phyloP scores from a whole-genome alignment of 2,329 filamentous ascomycete species.

The Verruconis gallopava region DNA sequence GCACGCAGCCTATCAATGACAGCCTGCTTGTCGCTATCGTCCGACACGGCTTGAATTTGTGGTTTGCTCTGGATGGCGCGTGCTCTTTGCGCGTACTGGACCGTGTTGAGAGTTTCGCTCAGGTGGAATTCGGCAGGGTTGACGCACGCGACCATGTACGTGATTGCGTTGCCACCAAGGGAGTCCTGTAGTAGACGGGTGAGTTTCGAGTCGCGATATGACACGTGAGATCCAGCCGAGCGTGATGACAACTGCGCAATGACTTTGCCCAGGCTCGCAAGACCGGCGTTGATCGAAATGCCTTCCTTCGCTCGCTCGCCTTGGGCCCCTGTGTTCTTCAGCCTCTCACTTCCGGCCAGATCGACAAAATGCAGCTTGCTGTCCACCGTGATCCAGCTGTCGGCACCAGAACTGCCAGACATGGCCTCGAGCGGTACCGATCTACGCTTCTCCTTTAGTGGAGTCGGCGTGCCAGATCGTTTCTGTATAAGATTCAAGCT shows the following conservation, averaged over 20 bases:
- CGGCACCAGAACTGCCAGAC: slow-evolving; percentile 33
- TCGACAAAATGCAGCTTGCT: slow-evolving; percentile 99
- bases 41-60: slow-evolving; percentile 76
- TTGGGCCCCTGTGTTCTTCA: slow-evolving; percentile 94
- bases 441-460: slow-evolving; percentile 64
- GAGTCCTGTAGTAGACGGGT: slow-evolving; percentile 93
- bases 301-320: slow-evolving; percentile 90
- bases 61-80: slow-evolving; percentile 96
- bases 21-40: slow-evolving; percentile 88
- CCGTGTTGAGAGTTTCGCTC: slow-evolving; percentile 93
- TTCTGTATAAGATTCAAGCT: slow-evolving; percentile 86
- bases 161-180: slow-evolving; percentile 90
- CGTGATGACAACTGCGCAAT: slow-evolving; percentile 95
- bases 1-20: slow-evolving; percentile 87
- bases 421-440: slow-evolving; percentile 77
- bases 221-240: slow-evolving; percentile 77
- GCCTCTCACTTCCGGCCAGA: slow-evolving; percentile 84
- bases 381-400: slow-evolving; percentile 68
- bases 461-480: slow-evolving; percentile 44
- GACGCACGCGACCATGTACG: slow-evolving; percentile 98
- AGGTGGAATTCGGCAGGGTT: slow-evolving; percentile 94
- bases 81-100: slow-evolving; percentile 89
- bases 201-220: slow-evolving; percentile 94
- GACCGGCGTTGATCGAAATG: slow-evolving; percentile 93
- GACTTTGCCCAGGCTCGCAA: slow-evolving; percentile 91